These are phyloP conservation scores for Phialophora tarda DNA, from an alignment of 2,329 filamentous ascomycete genomes.

Conservation along the genomic window DNA sequence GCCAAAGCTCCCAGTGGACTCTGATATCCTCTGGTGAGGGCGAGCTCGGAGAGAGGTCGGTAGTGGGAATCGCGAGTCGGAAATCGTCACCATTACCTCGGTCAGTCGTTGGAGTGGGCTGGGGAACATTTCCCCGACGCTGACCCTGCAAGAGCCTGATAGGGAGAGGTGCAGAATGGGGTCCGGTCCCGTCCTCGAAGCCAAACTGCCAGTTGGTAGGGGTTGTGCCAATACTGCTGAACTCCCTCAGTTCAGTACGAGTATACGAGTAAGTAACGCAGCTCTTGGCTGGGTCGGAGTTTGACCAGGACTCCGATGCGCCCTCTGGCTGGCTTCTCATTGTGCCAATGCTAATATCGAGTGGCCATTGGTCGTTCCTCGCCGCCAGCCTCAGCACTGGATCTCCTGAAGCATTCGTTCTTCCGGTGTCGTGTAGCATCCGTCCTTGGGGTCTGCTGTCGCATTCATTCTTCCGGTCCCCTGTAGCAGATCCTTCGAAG, in stretches of 20 bases:
- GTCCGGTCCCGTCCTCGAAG: background rate
- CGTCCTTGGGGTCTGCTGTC: no score
- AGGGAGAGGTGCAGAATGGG: background rate
- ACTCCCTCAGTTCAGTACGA: background rate
- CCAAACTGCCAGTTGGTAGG: background rate
- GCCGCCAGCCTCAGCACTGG: no score
- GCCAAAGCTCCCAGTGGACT: background rate
- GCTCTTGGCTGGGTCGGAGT: background rate
- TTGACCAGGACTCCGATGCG: background rate
- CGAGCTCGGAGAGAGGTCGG: background rate
- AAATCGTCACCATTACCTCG: constrained; percentile 5
- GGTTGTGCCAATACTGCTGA: background rate
- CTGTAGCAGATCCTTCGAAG: background rate
- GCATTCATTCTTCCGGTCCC: no score
- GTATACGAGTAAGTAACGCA: background rate
- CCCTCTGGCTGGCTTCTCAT: background rate
- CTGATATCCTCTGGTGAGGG: background rate
- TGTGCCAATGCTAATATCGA: no score
- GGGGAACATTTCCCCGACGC: background rate
- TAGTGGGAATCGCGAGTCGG: background rate
- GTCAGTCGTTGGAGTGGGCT: background rate
- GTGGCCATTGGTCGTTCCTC: no score
- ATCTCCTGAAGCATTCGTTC: background rate
- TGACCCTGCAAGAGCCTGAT: background rate
- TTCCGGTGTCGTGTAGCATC: background rate